These are phyloP conservation scores for Yamadazyma nakazawae DNA, from an alignment of 805 yeast genomes.

Conservation along the genomic window DNA sequence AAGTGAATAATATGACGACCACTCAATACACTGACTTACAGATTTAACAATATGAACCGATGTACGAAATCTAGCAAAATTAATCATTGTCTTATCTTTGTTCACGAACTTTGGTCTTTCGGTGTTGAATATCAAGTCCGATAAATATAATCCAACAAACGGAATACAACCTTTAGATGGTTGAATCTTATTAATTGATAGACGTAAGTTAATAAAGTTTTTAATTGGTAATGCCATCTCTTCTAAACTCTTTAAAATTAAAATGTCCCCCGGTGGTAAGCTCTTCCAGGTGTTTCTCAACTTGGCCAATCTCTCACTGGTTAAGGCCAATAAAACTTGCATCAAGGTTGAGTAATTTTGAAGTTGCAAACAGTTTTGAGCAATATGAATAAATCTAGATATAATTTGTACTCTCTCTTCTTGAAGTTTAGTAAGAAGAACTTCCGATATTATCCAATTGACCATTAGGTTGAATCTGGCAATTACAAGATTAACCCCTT, in stretches of 20 bases:
- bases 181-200: conserved; percentile 55
- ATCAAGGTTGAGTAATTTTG: conserved; percentile 86
- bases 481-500: conserved; percentile 81
- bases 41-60: conserved; percentile 75
- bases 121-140: conserved; percentile 76
- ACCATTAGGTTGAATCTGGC: conserved; percentile 85
- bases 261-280: conserved; percentile 68
- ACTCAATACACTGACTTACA: conserved; percentile 76
- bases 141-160: conserved; percentile 79
- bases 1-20: conserved; percentile 69
- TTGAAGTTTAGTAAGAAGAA: conserved; percentile 61
- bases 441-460: conserved; percentile 89
- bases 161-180: conserved; percentile 82
- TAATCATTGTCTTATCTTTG: conserved; percentile 47
- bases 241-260: conserved; percentile 65
- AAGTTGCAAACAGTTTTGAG: conserved; percentile 62
- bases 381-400: conserved; percentile 85
- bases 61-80: conserved; percentile 73
- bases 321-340: conserved; percentile 82
- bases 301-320: conserved; percentile 57
- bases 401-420: conserved; percentile 64
- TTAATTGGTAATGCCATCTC: conserved; percentile 68
- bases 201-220: conserved; percentile 67
- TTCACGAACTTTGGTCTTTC: conserved; percentile 51
- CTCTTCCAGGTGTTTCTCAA: conserved; percentile 71